Base-by-base conservation (phyloP, 2,329 filamentous ascomycete genomes). In the Fusarium incarnatum region DNA sequence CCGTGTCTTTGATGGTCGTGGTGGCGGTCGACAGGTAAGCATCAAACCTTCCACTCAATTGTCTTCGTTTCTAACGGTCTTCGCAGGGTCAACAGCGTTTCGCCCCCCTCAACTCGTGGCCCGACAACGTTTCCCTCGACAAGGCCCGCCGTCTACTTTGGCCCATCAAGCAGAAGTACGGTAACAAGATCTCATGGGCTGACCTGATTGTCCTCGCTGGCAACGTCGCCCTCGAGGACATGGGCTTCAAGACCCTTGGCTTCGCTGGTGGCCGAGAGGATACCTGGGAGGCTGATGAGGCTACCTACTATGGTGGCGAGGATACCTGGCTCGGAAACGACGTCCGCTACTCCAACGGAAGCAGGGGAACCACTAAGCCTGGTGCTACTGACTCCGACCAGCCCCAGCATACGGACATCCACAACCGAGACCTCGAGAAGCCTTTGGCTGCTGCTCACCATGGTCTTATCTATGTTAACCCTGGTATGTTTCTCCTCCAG, bases 111-210 rank as follows among this genome's bases (percentile, higher is more conserved):
- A 94, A 94, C 86, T 79, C 89, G 83, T 94, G 92, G 92, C 92
- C 92, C 50, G 92, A 94, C 82, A 94, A 94, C 72, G 90, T 89
- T 75, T 89, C 84, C 73, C 87, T 94, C 63, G 92, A 94, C 86
- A 94, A 94, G 87, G 92, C 91, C 46, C 91, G 92, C 63, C 91
- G 92, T 69, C 87, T 94, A 64, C 83, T 94, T 50, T 93, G 75
- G 90, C 92, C 92, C 70, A 89, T 94, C 83, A 94, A 94, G 87
- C 91, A 93, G 73, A 94, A 94, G 86, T 94, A 94, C 75, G 92
- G 92, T 78, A 89, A 88, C 85, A 93, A 92, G 84, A 91, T 94
- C 80, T 94, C 92, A 0, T 94, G 92, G 92, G 89, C 91, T 27
- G 92, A 94, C 77, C 82, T 94, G 64, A 79, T 91, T 48, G 84